Base-by-base conservation (phyloP, 805 yeast genomes). In the Ogataea polymorpha region DNA sequence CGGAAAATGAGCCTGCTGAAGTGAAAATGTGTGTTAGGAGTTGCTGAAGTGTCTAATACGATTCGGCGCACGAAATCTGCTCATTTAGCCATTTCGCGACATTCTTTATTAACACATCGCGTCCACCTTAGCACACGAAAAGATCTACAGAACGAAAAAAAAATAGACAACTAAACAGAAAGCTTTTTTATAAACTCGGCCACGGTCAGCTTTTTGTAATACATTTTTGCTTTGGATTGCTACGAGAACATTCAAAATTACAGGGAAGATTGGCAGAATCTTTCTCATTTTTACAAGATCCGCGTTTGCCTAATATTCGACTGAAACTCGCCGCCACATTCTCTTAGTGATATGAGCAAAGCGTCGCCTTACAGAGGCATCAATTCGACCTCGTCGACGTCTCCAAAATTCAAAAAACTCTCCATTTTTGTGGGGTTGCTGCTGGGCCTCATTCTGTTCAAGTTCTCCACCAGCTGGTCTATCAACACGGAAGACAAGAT, bases 341-440 rank as follows among this genome's bases (percentile, higher is more conserved):
- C 32, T 15, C 33, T 29, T 29, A 17, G n/a, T 31, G 23, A 31
- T n/a, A 52, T 52, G 56, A 52, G 44, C 44, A 46, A 46, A 20
- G 21, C 53, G 15, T 50, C 55, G 11, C 54, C 57, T 21, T 53
- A 53, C 38, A 49, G 58, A 48, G 58, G 58, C 20, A 53, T 53
- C 17, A 43, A 50, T 20, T 46, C 54, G 5, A 37, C 49, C 4
- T 40, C 41, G 8, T 29, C 45, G 16, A 20, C 51, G 9, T 20
- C 48, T 6, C 44, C 56, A 6, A 49, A 50, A 21, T 59, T 58
- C 37, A 57, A 51, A 39, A 45, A 40, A 31, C 30, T 55, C 11
- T 58, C 64, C 8, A 48, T 61, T 9, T 23, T 53, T 7, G 46
- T 54, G 12, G 65, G 65, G 16, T 25, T 59, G 21, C 14, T 54